Percentiles rank a stretch among this genome's conserved stretches.
phyloP scores from a whole-genome alignment of 805 yeast species.

The Ogataea corticis region DNA sequence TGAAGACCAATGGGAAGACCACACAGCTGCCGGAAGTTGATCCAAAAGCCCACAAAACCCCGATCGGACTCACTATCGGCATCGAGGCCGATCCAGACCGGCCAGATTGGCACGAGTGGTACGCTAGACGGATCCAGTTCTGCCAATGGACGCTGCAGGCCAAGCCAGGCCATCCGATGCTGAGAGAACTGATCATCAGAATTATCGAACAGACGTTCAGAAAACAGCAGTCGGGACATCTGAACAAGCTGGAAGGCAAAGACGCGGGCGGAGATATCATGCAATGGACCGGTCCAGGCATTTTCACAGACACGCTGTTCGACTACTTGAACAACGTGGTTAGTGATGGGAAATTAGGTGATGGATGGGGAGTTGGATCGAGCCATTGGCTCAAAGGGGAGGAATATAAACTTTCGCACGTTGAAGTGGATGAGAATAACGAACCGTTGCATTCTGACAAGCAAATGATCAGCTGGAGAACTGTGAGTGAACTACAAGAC shows the following conservation, averaged over 20 bases:
- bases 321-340: conserved; percentile 70
- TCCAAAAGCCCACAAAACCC: conserved; percentile 28
- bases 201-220: conserved; percentile 75
- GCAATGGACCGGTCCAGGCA: conserved; percentile 97
- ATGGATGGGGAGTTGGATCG: conserved; percentile 37
- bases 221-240: conserved; percentile 46
- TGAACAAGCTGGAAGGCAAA: conserved; percentile 52
- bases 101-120: conserved; percentile 91
- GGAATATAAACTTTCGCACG: conserved; percentile 22
- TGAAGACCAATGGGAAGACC: conserved; percentile 5
- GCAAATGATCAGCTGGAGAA: conserved; percentile 53
- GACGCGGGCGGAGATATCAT: conserved; percentile 76
- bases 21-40: conserved; percentile 12
- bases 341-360: conserved; percentile 32
- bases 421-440: conserved; percentile 23
- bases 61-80: conserved; percentile 82
- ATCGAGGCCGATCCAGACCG: conserved; percentile 98
- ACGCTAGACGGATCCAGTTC: conserved; percentile 88
- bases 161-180: conserved; percentile 87
- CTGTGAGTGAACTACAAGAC: conserved; percentile 57
- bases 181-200: conserved; percentile 74
- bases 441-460: conserved; percentile 26
- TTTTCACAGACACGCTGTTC: conserved; percentile 87
- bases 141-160: conserved; percentile 97
- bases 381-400: conserved; percentile 25